phyloP scores from a whole-genome alignment of 2,329 filamentous ascomycete species.

The Pseudopithomyces chartarum region DNA sequence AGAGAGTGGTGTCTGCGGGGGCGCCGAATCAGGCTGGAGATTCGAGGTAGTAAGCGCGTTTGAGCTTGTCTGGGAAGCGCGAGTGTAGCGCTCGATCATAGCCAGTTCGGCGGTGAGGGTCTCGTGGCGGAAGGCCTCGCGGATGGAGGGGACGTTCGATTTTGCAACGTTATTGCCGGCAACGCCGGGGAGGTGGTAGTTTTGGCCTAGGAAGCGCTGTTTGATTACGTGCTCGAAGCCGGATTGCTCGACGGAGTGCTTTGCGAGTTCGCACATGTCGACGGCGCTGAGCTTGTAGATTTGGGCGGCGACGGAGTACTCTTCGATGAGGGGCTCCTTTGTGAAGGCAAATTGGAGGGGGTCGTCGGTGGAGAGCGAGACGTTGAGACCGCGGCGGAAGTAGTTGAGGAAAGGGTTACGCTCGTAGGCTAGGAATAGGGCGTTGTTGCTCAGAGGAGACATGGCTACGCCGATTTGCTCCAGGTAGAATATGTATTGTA shows the following conservation, averaged over 20 bases:
- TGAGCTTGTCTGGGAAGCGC: conserved; percentile 33
- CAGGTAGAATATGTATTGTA: conserved; percentile 97
- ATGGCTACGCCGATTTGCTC: conserved; percentile 98
- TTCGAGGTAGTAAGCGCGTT: conserved; percentile 43
- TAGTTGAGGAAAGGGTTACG: conserved; percentile 96
- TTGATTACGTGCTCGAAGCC: conserved; percentile 91
- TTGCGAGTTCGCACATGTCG: conserved; percentile 97
- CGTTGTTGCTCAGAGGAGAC: conserved; percentile 99
- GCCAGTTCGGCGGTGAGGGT: conserved; percentile 82
- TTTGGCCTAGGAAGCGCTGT: conserved; percentile 84
- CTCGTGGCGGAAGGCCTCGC: conserved; percentile 87
- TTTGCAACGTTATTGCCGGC: conserved; percentile 91
- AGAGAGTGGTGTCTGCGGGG: conserved; percentile 37
- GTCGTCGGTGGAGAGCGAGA: conserved; percentile 95
- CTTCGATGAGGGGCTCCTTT: conserved; percentile 96
- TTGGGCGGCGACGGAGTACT: conserved; percentile 96
- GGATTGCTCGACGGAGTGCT: conserved; percentile 93
- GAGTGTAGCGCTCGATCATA: conserved; percentile 60
- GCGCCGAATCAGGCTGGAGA: conserved; percentile 29
- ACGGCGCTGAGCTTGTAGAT: conserved; percentile 97
- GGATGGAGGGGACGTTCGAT: conserved; percentile 92
- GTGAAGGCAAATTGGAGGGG: conserved; percentile 98
- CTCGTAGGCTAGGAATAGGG: conserved; percentile 93
- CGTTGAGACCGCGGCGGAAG: conserved; percentile 92
- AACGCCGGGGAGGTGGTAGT: conserved; percentile 78